Percentiles rank a stretch among this genome's conserved stretches.
phyloP scores from a whole-genome alignment of 2,329 filamentous ascomycete genomes.

The Xylariaceae sp. region DNA sequence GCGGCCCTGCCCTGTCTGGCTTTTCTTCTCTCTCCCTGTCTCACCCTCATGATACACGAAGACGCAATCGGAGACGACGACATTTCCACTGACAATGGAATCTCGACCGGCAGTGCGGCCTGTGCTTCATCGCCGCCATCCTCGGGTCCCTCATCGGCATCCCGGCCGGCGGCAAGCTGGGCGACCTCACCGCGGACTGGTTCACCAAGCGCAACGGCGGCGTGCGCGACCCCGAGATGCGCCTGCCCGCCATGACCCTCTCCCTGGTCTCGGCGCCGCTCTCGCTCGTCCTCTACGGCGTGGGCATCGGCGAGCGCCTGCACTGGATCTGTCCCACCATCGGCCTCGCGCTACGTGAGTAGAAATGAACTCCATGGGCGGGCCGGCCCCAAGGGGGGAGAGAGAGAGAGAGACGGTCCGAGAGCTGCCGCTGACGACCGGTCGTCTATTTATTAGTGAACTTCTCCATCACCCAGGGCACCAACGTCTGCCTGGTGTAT shows the following conservation, averaged over 20 bases:
- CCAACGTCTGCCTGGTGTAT: conserved; percentile 49
- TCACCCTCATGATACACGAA: too few relatives aligned
- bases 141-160: conserved; percentile 42
- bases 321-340: conserved; percentile 51
- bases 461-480: conserved; percentile 48
- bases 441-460: conserved; percentile 31
- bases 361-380: background rate
- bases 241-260: conserved; percentile 44
- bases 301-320: conserved; percentile 36
- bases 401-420: too few relatives aligned
- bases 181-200: conserved; percentile 39
- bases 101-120: conserved; percentile 41
- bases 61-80: too few relatives aligned
- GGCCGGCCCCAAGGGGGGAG: too few relatives aligned
- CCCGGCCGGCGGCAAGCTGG: conserved; percentile 40
- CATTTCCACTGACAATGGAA: too few relatives aligned
- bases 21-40: too few relatives aligned
- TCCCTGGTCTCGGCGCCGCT: conserved; percentile 44
- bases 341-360: conserved; percentile 44
- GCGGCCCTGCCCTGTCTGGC: too few relatives aligned
- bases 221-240: conserved; percentile 52
- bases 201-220: conserved; percentile 46
- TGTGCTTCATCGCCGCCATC: conserved; percentile 42
- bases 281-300: conserved; percentile 37
- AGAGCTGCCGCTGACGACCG: too few relatives aligned